Evolutionary conservation across 2,329 filamentous ascomycete species (phyloP), one percentile per base, ranked within the genome.

Genomic region (Nemania abortiva): DNA sequence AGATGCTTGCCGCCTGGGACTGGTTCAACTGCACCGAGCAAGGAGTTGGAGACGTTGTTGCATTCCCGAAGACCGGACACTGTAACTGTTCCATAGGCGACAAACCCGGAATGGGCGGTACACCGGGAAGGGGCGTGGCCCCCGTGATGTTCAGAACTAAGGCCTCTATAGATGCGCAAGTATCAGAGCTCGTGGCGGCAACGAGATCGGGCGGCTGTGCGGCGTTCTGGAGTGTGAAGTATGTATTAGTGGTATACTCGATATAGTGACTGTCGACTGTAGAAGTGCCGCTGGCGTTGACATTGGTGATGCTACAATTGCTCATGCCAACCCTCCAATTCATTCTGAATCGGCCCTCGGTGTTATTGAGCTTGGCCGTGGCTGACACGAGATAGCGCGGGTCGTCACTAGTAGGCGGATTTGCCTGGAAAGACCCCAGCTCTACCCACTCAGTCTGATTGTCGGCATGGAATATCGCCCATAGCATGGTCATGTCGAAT

Each of bases 181-280:
- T 34, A 10, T 60, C 57, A 42, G 57, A n/a, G 27, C 45, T 49
- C 57, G 57, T 60, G 57, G 57, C 57, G 22, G 42, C 37, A n/a
- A 49, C 57, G 27, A 60, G 57, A n/a, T 60, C 57, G 37, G 42
- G 57, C 42, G 37, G 57, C 27, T 60, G 57, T 15, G 57, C 57
- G 27, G 37, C 27, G 20, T 60, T 60, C 57, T 60, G 20, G 57
- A 60, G 57, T 31, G 57, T 60, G 57, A 60, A 60, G 27, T 39
- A 39, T 39, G 39, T 45, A 5, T 39, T 4, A 57, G 20, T 54
- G 27, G 13, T 9, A 57, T 57, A 57, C 4, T 42, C 11, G n/a
- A n/a, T 42, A 13, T 42, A 42, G 54, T 20, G 11, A 57, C 11
- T 45, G 31, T 57, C 54, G 34, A 42, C 20, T n/a, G n/a, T n/a